A percentile compares a stretch with the other conserved stretches of the same genome.
phyloP scores from a whole-genome alignment of 257 asterid genomes.

The Sherardia arvensis region DNA sequence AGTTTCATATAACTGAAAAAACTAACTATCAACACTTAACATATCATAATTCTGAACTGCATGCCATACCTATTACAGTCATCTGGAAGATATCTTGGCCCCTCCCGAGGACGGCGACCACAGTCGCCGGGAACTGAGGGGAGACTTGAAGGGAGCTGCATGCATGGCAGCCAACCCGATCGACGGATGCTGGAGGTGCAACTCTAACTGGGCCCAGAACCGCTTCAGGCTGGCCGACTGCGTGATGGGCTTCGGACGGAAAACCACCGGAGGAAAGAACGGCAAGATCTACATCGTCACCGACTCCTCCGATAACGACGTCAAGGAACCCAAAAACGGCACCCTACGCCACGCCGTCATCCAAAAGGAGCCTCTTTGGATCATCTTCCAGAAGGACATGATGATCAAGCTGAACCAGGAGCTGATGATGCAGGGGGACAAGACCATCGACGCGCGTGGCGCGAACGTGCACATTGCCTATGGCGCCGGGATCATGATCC shows the following conservation, averaged over 20 bases:
- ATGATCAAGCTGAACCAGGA: constrained; percentile 49
- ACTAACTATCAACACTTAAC: no score
- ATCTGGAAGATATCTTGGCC: constrained; percentile 17
- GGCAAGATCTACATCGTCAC: constrained; percentile 50
- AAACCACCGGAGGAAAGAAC: constrained; percentile 60
- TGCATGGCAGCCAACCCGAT: constrained; percentile 69
- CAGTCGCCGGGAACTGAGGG: constrained; percentile 43
- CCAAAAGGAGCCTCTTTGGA: constrained; percentile 73
- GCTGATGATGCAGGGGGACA: constrained; percentile 47
- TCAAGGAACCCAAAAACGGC: no score
- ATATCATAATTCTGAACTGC: no score
- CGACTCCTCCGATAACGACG: constrained; percentile 45
- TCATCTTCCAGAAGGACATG: constrained; percentile 50
- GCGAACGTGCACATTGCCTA: constrained; percentile 45
- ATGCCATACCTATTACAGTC: no score
- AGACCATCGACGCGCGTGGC: constrained; percentile 87
- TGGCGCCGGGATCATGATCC: no score
- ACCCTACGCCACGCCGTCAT: constrained; percentile 82
- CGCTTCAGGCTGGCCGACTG: constrained; percentile 71
- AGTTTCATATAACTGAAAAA: no score
- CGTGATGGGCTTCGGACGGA: constrained; percentile 54
- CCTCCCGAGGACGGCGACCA: constrained; percentile 1
- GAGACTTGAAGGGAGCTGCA: constrained; percentile 21
- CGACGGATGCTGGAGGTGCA: constrained; percentile 85
- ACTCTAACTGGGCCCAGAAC: constrained; percentile 49